Evolutionary conservation across 2,329 filamentous ascomycete genomes (phyloP).

Genomic region (Malbranchea zuffiana): DNA sequence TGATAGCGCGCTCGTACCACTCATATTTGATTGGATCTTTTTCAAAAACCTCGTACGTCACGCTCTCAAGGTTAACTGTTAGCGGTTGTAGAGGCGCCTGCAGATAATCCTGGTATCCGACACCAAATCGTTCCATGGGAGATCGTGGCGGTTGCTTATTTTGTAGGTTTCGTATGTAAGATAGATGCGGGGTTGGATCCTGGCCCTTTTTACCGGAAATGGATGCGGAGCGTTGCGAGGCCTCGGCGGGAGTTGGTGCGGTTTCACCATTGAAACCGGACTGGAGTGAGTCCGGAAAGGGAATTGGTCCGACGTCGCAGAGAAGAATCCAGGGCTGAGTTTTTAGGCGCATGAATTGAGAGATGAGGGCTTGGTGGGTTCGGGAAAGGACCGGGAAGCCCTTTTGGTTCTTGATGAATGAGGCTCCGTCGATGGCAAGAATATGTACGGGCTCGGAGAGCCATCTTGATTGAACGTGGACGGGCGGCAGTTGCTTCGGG

Average conservation of each 20-base stretch:
- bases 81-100: slow-evolving; percentile 90
- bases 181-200: slow-evolving; percentile 55
- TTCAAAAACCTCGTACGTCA: slow-evolving; percentile 97
- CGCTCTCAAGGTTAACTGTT: slow-evolving; percentile 90
- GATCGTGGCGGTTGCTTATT: slow-evolving; percentile 60
- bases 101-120: slow-evolving; percentile 82
- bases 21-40: slow-evolving; percentile 97
- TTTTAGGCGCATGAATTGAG: slow-evolving; percentile 46
- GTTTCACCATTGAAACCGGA: slow-evolving; percentile 15
- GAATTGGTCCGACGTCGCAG: slow-evolving; percentile 46
- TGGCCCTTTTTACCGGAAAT: slow-evolving; percentile 39
- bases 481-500: slow-evolving; percentile 48
- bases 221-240: slow-evolving; percentile 36
- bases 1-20: slow-evolving; percentile 81
- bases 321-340: slow-evolving; percentile 51
- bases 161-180: slow-evolving; percentile 77
- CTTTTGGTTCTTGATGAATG: slow-evolving; percentile 48
- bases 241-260: slow-evolving; percentile 58
- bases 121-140: slow-evolving; percentile 54
- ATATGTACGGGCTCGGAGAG: slow-evolving; percentile 52
- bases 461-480: slow-evolving; percentile 49
- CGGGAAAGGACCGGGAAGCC: slow-evolving; percentile 50
- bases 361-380: slow-evolving; percentile 47
- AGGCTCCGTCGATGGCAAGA: slow-evolving; percentile 41
- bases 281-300: slow-evolving; percentile 31